Evolutionary conservation across 2,329 filamentous ascomycete species (phyloP).

Genomic region (Elsinoe arachidis): DNA sequence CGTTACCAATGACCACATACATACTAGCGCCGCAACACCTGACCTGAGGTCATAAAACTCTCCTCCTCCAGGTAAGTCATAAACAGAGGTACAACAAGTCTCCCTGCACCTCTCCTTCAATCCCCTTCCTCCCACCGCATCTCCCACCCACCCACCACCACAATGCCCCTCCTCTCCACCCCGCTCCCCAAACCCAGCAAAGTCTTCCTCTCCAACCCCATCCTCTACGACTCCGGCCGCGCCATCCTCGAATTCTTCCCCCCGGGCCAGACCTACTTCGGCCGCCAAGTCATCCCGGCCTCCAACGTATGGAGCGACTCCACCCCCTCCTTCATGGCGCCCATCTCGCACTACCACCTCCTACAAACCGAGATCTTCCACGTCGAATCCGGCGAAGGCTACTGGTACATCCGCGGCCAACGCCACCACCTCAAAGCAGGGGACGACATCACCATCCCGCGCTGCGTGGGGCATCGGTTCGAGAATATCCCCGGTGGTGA

Average conservation of each 20-base stretch:
- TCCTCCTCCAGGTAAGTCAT: too few relatives aligned
- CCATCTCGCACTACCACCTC: slow-evolving; percentile 17
- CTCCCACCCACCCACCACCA: not conserved
- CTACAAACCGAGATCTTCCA: slow-evolving; percentile 18
- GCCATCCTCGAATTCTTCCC: slow-evolving; percentile 12
- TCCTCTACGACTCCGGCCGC: slow-evolving; percentile 6
- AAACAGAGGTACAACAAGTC: too few relatives aligned
- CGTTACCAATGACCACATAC: too few relatives aligned
- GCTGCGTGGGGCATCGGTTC: slow-evolving; percentile 15
- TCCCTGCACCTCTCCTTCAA: too few relatives aligned
- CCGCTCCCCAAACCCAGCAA: not conserved
- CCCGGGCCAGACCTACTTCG: slow-evolving; percentile 14
- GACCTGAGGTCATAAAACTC: too few relatives aligned
- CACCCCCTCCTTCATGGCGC: slow-evolving; percentile 16
- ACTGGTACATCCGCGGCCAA: slow-evolving; percentile 16
- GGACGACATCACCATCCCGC: slow-evolving; percentile 15
- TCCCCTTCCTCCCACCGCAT: too few relatives aligned
- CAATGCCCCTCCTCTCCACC: not conserved
- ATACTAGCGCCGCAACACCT: too few relatives aligned
- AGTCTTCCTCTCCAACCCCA: not conserved
- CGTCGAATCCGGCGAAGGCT: slow-evolving; percentile 15
- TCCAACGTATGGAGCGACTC: slow-evolving; percentile 16
- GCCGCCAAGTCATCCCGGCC: slow-evolving; percentile 13
- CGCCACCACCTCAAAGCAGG: slow-evolving; percentile 12
- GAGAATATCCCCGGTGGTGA: slow-evolving; percentile 13